Conservation (phyloP, 192 early-diverging fungal genomes). For the Helicostylum pulchrum region DNA sequence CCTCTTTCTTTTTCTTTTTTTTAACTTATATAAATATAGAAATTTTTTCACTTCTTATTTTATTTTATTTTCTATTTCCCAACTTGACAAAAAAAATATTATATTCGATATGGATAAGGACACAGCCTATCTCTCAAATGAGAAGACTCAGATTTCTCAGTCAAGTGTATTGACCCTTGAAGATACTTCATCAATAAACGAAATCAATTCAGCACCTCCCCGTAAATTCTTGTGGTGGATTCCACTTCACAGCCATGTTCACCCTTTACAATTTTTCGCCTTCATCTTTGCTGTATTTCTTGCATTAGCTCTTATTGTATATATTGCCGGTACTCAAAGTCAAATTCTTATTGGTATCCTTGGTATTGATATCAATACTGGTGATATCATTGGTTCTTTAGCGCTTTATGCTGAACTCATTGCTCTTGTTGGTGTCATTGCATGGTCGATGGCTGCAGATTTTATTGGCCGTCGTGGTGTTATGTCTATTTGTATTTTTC, state of each 20-base stretch:
- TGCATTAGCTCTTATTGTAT: slow-evolving; percentile 37
- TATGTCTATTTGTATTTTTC: slow-evolving; percentile 47
- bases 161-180: slow-evolving; percentile 1
- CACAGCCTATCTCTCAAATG: background rate
- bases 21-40: slow-evolving; percentile 1
- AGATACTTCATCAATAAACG: background rate
- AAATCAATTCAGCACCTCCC: background rate
- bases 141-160: slow-evolving; percentile 5
- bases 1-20: background rate
- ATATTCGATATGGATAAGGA: background rate
- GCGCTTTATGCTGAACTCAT: slow-evolving; percentile 65
- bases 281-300: slow-evolving; percentile 34
- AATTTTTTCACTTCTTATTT: background rate
- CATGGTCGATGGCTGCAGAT: slow-evolving; percentile 66
- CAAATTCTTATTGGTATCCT: slow-evolving; percentile 39
- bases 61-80: background rate
- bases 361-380: slow-evolving; percentile 10
- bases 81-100: background rate
- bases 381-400: slow-evolving; percentile 52
- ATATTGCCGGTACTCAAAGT: slow-evolving; percentile 38
- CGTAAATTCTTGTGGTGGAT: slow-evolving; percentile 38
- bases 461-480: slow-evolving; percentile 52
- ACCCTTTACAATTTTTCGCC: slow-evolving; percentile 24
- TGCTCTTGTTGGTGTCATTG: slow-evolving; percentile 46
- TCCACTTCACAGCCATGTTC: slow-evolving; percentile 16